Conservation (phyloP, 2,329 filamentous ascomycete genomes). For the Stachybotrys chartarum region DNA sequence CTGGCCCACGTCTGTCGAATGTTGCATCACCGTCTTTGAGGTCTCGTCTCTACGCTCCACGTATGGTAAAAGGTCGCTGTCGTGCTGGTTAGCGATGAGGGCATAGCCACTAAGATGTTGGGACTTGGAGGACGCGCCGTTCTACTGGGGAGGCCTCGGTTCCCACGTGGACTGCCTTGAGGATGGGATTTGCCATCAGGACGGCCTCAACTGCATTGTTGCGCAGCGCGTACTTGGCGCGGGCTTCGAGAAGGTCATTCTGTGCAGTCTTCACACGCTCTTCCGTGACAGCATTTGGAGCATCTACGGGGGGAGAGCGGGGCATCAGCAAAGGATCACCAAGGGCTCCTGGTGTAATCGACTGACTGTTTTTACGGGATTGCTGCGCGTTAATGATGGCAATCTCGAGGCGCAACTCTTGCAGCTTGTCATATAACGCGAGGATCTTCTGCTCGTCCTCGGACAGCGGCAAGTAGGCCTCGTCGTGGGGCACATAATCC, state of each 20-base stretch:
- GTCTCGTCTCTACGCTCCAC: slow-evolving; percentile 60
- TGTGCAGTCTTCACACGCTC: slow-evolving; percentile 52
- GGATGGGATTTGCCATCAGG: slow-evolving; percentile 64
- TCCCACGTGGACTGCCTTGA: slow-evolving; percentile 69
- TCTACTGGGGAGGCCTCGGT: slow-evolving; percentile 59
- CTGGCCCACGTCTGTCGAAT: slow-evolving; percentile 45
- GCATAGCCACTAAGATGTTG: not conserved
- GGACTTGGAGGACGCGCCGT: slow-evolving; percentile 40
- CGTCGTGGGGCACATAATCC: slow-evolving; percentile 23
- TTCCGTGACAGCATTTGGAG: slow-evolving; percentile 12
- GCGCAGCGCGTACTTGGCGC: slow-evolving; percentile 61
- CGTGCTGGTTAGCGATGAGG: slow-evolving; percentile 7
- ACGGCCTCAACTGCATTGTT: slow-evolving; percentile 63
- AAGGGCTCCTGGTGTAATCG: not conserved
- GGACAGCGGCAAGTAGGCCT: slow-evolving; percentile 46
- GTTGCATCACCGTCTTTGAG: slow-evolving; percentile 55
- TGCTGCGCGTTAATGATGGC: slow-evolving; percentile 53
- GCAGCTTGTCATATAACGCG: slow-evolving; percentile 62
- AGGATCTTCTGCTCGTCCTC: slow-evolving; percentile 60
- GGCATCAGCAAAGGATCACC: not conserved
- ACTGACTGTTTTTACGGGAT: slow-evolving; percentile 1
- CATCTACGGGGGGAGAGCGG: slow-evolving; percentile 17
- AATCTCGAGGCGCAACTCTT: slow-evolving; percentile 65
- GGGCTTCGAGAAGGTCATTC: slow-evolving; percentile 60
- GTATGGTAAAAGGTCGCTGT: slow-evolving; percentile 59